These are phyloP conservation scores for Paramecium octaurelia DNA, from an alignment of 73 alveolate genomes.

Conservation along the genomic window DNA sequence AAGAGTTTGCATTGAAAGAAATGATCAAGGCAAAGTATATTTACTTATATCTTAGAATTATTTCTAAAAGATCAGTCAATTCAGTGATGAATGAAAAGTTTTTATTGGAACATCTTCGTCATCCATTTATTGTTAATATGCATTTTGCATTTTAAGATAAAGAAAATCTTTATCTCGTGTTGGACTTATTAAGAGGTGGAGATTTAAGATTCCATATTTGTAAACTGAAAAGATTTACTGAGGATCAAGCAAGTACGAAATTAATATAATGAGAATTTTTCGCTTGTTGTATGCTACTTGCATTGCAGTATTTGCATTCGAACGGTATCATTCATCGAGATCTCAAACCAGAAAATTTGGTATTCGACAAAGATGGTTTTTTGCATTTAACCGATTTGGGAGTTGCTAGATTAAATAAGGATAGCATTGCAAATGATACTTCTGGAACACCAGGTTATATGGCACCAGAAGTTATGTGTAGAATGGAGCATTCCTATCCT, in stretches of 20 bases:
- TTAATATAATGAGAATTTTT: slow-evolving; percentile 58
- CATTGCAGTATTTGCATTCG: slow-evolving; percentile 63
- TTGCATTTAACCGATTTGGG: slow-evolving; percentile 76
- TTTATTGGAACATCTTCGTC: slow-evolving; percentile 66
- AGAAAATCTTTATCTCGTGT: slow-evolving; percentile 67
- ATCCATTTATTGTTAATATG: slow-evolving; percentile 77
- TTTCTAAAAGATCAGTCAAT: slow-evolving; percentile 56
- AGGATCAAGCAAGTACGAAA: slow-evolving; percentile 46
- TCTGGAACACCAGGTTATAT: slow-evolving; percentile 91
- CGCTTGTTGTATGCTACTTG: slow-evolving; percentile 64
- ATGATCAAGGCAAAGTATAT: slow-evolving; percentile 35
- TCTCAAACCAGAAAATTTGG: slow-evolving; percentile 74
- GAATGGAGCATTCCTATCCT: slow-evolving; percentile 60
- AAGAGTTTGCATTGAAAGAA: slow-evolving; percentile 48
- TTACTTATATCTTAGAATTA: background rate
- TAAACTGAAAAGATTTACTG: slow-evolving; percentile 51
- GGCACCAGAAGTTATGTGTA: slow-evolving; percentile 77
- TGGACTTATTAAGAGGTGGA: slow-evolving; percentile 71
- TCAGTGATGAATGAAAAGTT: slow-evolving; percentile 70
- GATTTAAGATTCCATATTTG: slow-evolving; percentile 71
- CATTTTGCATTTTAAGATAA: slow-evolving; percentile 68
- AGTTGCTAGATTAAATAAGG: slow-evolving; percentile 71
- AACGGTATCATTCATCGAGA: slow-evolving; percentile 77
- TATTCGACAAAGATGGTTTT: slow-evolving; percentile 77
- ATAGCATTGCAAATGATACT: slow-evolving; percentile 74